Base-by-base conservation (phyloP, 495 filamentous ascomycete genomes). In the Talaromyces thailandensis region DNA sequence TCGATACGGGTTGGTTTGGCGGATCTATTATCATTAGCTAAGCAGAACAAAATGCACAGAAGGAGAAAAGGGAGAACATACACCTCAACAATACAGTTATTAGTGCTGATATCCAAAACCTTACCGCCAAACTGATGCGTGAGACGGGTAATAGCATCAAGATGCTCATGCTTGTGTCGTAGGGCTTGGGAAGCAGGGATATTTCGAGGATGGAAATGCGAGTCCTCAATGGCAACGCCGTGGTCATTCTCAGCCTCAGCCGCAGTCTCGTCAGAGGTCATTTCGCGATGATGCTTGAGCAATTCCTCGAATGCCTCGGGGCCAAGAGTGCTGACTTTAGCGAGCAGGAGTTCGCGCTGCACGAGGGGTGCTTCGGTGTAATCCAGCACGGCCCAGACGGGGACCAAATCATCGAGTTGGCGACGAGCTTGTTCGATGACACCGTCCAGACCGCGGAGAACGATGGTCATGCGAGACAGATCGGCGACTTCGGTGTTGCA, bases 401-500 rank as follows among this genome's bases (percentile, higher is more conserved):
- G 94, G 31, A 98, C 94, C 31, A 98, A 80, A 69, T 98, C 94
- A 69, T 98, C 94, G 16, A 98, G 80, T 79, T 98, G 94, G 60
- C 94, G 83, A 45, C 94, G 87, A 52, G 94, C 94, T 78, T 98
- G 94, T 81, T 98, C 94, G 16, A 98, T 93, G 23, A 98, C 94
- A 55, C 93, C 94, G 68, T 98, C 93, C 75, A 96, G 93, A 40
- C 94, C 94, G 62, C 89, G 88, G 48, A 98, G 81, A 61, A 98
- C 94, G 65, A 98, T 98, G 43, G 94, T 98, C 94, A 98, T 98
- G 67, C 94, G 92, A 23, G 91, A 96, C 29, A 98, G 70, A 68
- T 98, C 93, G 66, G 91, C 91, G n/a, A 98, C 93, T 76, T 97
- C 94, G 50, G 94, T 98, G 73, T 89, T 92, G 79, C 94, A 98